Evolutionary conservation across 2,329 filamentous ascomycete genomes (phyloP).

Genomic region (Hypoxylon sp.): DNA sequence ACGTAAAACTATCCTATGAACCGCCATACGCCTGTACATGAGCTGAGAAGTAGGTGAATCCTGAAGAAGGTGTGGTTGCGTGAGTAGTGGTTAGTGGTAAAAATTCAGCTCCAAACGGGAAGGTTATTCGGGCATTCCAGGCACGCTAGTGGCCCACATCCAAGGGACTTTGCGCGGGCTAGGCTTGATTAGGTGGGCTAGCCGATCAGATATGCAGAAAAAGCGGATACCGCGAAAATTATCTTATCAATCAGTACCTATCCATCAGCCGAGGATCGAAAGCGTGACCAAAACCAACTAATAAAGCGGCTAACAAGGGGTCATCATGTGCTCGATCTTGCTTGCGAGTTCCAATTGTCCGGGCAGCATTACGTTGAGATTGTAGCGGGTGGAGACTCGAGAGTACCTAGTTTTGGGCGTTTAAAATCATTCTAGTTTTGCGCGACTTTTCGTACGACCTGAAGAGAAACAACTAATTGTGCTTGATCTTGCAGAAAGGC

Average conservation of each 20-base stretch:
- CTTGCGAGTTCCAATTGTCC: constrained; percentile 26
- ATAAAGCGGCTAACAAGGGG: constrained; percentile 19
- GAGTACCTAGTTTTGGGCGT: constrained; percentile 22
- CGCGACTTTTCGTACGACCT: constrained; percentile 32
- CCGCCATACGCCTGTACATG: constrained; percentile 18
- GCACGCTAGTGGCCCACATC: constrained; percentile 11
- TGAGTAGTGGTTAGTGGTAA: constrained; percentile 14
- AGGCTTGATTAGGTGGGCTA: constrained; percentile 27
- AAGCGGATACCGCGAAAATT: constrained; percentile 27
- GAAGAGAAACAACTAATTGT: constrained; percentile 1
- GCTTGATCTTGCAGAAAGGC: constrained; percentile 7
- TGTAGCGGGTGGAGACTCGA: constrained; percentile 18
- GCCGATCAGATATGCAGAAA: constrained; percentile 26
- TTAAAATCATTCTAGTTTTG: constrained; percentile 15
- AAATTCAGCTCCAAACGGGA: constrained; percentile 31
- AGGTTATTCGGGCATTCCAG: constrained; percentile 41
- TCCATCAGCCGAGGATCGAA: constrained; percentile 35
- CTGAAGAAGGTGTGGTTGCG: constrained; percentile 21
- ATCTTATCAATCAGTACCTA: constrained; percentile 45
- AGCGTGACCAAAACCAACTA: constrained; percentile 28
- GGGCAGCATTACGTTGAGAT: constrained; percentile 25
- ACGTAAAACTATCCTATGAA: constrained; percentile 26
- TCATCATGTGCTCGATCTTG: constrained; percentile 24
- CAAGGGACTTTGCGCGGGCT: constrained; percentile 12
- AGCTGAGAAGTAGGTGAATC: constrained; percentile 33